phyloP scores from a whole-genome alignment of 228 moss, liverwort and hornwort species.

The Sphagnum magellanicum region DNA sequence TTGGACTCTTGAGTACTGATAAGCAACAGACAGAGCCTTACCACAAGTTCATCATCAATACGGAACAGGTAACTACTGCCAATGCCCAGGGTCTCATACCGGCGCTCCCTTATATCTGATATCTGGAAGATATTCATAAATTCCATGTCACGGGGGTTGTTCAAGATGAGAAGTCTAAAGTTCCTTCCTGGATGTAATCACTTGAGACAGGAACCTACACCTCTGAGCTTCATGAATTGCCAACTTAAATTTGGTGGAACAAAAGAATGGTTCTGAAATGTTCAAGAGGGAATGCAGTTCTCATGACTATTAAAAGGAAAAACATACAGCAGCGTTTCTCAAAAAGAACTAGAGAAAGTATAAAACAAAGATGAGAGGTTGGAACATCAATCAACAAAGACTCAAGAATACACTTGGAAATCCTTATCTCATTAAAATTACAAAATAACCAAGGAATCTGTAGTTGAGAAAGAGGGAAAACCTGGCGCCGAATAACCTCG shows the following conservation, averaged over 20 bases:
- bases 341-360: not conserved
- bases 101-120: conserved; percentile 80
- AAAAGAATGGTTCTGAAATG: too few species aligned
- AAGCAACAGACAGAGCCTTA: conserved; percentile 7
- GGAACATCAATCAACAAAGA: not conserved
- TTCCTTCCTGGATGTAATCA: too few species aligned
- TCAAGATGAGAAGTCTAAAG: too few species aligned
- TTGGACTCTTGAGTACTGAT: not conserved
- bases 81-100: conserved; percentile 74
- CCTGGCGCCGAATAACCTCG: conserved; percentile 76
- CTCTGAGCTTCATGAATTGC: too few species aligned
- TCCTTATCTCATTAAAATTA: not conserved
- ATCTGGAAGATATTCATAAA: conserved; percentile 20
- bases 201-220: too few species aligned
- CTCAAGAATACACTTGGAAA: not conserved
- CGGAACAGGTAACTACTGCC: conserved; percentile 95
- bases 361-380: not conserved
- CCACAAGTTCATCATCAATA: conserved; percentile 82
- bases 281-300: too few species aligned
- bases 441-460: not conserved
- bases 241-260: too few species aligned
- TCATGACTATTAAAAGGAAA: too few species aligned
- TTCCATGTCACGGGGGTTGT: too few species aligned
- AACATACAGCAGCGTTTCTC: too few species aligned
- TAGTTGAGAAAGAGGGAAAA: not conserved